These are phyloP conservation scores for Naganishia sp. DNA, from an alignment of 1,284 basidiomycete genomes.

Conservation along the genomic window DNA sequence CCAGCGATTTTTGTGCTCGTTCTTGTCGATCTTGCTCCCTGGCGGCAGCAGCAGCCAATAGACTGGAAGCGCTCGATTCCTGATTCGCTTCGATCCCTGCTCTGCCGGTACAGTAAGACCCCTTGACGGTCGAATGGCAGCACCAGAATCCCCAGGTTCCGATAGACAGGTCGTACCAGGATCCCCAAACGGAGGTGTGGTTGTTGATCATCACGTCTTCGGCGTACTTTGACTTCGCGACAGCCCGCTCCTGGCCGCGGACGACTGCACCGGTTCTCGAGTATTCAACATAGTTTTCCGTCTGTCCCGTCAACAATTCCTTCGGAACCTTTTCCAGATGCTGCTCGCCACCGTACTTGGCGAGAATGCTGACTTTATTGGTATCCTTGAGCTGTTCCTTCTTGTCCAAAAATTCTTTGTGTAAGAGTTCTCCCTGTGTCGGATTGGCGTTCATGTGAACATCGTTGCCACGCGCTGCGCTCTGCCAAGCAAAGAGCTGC, in stretches of 20 bases:
- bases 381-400: conserved; percentile 87
- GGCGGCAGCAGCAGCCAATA: conserved; percentile 59
- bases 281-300: conserved; percentile 97
- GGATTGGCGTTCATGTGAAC: conserved; percentile 95
- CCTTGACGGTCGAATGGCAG: conserved; percentile 81
- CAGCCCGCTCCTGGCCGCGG: conserved; percentile 85
- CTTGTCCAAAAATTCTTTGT: conserved; percentile 85
- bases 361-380: conserved; percentile 80
- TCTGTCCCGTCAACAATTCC: conserved; percentile 89
- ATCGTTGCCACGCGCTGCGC: conserved; percentile 86
- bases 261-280: conserved; percentile 86
- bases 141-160: conserved; percentile 91
- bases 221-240: conserved; percentile 84
- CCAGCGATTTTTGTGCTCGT: conserved; percentile 47
- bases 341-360: conserved; percentile 90
- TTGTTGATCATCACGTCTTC: conserved; percentile 95
- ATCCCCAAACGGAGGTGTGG: conserved; percentile 93
- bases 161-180: conserved; percentile 76
- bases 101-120: conserved; percentile 89
- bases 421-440: conserved; percentile 88
- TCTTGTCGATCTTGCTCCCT: conserved; percentile 43
- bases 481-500: conserved; percentile 97
- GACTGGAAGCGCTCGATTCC: conserved; percentile 67
- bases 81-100: conserved; percentile 79
- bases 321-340: conserved; percentile 84